A percentile compares a stretch with the other conserved stretches of the same genome.
Conservation (phyloP, 2,329 filamentous ascomycete genomes). For the Pyrenochaeta sp. region DNA sequence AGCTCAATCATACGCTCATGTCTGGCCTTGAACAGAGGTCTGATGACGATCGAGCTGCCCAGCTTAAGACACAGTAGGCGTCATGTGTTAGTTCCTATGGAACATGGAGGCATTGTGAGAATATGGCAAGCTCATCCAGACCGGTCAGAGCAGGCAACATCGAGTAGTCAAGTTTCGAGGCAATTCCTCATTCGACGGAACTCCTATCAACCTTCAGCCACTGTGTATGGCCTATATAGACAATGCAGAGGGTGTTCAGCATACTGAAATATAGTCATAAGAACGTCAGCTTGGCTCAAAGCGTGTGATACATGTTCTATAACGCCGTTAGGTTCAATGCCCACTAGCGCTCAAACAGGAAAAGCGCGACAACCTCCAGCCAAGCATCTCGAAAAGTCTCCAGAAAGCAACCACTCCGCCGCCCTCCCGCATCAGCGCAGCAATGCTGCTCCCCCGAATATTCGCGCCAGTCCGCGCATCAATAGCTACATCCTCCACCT, state of each 20-base stretch:
- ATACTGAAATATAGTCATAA: no score
- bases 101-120: background rate
- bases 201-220: no score
- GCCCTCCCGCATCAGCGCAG: slow-evolving; percentile 30
- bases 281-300: no score
- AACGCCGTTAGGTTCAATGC: no score
- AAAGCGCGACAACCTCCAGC: background rate
- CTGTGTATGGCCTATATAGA: no score
- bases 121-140: background rate
- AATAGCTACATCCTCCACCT: slow-evolving; percentile 27
- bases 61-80: background rate
- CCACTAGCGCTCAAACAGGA: background rate
- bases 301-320: no score
- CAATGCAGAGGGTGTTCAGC: no score
- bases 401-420: slow-evolving; percentile 14
- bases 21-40: background rate
- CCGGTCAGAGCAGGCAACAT: background rate
- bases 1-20: background rate
- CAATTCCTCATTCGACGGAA: background rate
- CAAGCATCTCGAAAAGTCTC: slow-evolving; percentile 40
- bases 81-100: background rate
- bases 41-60: no score
- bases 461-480: slow-evolving; percentile 48
- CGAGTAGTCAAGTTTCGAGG: background rate
- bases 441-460: slow-evolving; percentile 53